Evolutionary conservation across 1,284 basidiomycete species (phyloP).

Genomic region (Wolfiporia cocos): DNA sequence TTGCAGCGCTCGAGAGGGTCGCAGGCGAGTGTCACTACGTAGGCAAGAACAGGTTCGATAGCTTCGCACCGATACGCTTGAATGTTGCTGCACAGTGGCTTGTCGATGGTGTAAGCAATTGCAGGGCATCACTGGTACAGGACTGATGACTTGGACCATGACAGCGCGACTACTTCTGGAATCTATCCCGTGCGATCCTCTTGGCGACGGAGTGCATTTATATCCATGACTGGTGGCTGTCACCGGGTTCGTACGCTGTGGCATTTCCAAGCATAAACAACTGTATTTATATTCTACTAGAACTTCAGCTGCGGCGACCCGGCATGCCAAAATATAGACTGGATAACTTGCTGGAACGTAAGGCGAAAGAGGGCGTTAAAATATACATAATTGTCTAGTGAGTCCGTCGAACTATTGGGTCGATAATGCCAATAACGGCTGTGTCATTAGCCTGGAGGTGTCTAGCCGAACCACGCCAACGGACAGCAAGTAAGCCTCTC

Average conservation of each 20-base stretch:
- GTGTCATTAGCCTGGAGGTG: conserved; percentile 89
- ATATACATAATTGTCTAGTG: conserved; percentile 95
- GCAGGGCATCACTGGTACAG: background rate
- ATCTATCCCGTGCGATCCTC: conserved; percentile 88
- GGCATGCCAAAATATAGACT: conserved; percentile 84
- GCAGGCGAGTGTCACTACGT: conserved; percentile 78
- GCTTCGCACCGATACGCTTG: conserved; percentile 89
- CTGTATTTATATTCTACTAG: conserved; percentile 29
- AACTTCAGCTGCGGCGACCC: conserved; percentile 82
- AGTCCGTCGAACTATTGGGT: no score
- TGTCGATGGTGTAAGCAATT: conserved; percentile 81
- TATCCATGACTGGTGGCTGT: conserved; percentile 96
- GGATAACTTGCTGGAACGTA: conserved; percentile 84
- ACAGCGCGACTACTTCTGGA: conserved; percentile 96
- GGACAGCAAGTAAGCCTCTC: conserved; percentile 69
- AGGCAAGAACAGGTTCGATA: conserved; percentile 83
- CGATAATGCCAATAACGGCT: no score
- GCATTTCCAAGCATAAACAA: background rate
- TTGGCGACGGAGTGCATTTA: conserved; percentile 88
- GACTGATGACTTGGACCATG: background rate
- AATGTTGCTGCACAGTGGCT: conserved; percentile 98
- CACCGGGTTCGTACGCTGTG: conserved; percentile 50
- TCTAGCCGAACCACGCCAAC: conserved; percentile 95
- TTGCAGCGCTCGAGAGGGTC: conserved; percentile 85
- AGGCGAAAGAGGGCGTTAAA: conserved; percentile 95